phyloP scores from a whole-genome alignment of 2,329 filamentous ascomycete genomes.

The Massarina eburnea region DNA sequence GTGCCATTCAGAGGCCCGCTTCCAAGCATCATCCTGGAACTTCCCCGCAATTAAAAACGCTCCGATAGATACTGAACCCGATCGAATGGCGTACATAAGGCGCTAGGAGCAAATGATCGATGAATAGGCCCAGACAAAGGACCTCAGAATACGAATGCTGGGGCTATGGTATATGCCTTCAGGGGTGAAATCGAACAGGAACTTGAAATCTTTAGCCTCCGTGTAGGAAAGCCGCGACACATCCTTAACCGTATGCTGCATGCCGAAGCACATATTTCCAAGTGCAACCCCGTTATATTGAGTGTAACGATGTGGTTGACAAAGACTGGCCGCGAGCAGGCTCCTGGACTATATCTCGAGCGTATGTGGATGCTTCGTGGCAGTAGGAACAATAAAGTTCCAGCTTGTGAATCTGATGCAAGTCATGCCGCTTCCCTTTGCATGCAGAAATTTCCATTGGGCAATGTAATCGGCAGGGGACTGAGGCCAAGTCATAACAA shows the following conservation, averaged over 20 bases:
- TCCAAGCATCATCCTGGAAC: constrained; percentile 6
- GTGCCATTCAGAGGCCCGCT: neutral
- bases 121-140: neutral
- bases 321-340: no score
- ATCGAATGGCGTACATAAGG: neutral
- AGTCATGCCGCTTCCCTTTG: no score
- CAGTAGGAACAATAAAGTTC: no score
- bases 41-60: constrained; percentile 12
- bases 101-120: neutral
- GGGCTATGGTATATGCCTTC: no score
- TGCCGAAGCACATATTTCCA: neutral
- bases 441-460: no score
- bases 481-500: no score
- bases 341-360: no score
- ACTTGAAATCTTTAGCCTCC: neutral
- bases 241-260: neutral
- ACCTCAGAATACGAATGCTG: neutral
- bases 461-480: no score
- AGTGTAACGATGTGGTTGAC: no score
- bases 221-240: neutral
- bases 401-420: no score
- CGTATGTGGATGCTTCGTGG: no score
- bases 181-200: neutral
- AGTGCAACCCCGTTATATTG: no score
- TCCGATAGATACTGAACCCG: neutral